Conservation (phyloP, 2,329 filamentous ascomycete species). For the Colletotrichum sp. region DNA sequence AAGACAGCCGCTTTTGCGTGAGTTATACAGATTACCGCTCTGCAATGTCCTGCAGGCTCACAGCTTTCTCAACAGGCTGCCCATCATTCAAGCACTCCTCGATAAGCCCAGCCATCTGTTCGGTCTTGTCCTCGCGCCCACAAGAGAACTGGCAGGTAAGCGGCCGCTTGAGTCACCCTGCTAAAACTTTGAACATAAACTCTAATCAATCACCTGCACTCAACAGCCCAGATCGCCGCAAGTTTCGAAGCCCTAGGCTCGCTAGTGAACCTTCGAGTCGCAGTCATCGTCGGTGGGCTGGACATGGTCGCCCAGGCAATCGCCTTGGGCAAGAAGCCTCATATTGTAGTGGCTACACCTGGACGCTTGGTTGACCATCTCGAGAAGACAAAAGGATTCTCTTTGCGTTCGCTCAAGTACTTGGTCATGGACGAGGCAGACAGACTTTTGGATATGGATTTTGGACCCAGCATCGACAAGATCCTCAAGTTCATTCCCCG, state of each 20-base stretch:
- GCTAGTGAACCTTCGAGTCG: conserved; percentile 84
- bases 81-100: conserved; percentile 89
- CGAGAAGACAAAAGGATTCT: conserved; percentile 97
- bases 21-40: not conserved
- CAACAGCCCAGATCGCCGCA: conserved; percentile 80
- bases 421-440: conserved; percentile 97
- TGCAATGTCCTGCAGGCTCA: not conserved
- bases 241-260: conserved; percentile 87
- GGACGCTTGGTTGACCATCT: conserved; percentile 70
- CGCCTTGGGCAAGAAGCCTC: conserved; percentile 92
- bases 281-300: conserved; percentile 89
- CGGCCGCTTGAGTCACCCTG: not conserved
- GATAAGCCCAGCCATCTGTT: conserved; percentile 86
- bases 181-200: not conserved
- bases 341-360: conserved; percentile 78
- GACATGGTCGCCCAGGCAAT: conserved; percentile 95
- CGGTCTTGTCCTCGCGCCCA: conserved; percentile 89
- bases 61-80: conserved; percentile 51
- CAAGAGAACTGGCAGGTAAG: conserved; percentile 77
- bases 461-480: conserved; percentile 90
- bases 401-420: conserved; percentile 79
- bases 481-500: conserved; percentile 87
- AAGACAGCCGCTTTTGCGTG: conserved; percentile 92
- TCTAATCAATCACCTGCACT: not conserved
- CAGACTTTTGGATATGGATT: conserved; percentile 89